Evolutionary conservation across 2,329 filamentous ascomycete genomes (phyloP), one percentile per base, ranked within the genome.

Genomic region (Xylaria polymorpha): DNA sequence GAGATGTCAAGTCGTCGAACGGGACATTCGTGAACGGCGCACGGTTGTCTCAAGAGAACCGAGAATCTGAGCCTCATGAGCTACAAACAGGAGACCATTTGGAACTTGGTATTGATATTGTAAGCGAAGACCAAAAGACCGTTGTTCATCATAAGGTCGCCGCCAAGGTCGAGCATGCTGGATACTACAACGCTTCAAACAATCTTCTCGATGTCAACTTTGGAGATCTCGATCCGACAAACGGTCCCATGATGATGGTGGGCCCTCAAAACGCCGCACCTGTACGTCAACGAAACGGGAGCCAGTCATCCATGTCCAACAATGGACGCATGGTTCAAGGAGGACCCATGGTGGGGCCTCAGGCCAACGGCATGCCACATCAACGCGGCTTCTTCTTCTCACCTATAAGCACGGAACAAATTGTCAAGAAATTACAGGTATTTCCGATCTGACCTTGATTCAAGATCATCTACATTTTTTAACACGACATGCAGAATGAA

Each of bases 131-230:
- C 79, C 95, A 98, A 80, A 98, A 97, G 83, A 98, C 94, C 0
- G 94, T 99, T 35, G 94, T 99, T 15, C 96, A 99, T 78, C 96
- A 98, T 83, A 99, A 99, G 79, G 96, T 99, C 57, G 94, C 95
- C 22, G 94, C 96, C 65, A 97, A 97, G 79, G 94, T 99, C 65
- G 96, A 99, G 80, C 94, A 98, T 82, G 94, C 96, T 46, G 96
- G 96, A 7, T 91, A 95, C 72, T 88, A 94, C 71, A 90, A 87
- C 53, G 87, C 91, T 12, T 88, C 90, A 9, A 92, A 88, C 74
- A 97, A 92, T 77, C 88, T 94, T 56, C 81, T 97, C 74, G 94
- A 97, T 77, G 90, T 98, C 83, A 97, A 92, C 76, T 97, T 97
- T 82, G 94, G 94, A 56, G 95, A 98, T 76, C 85, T 98, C 37